phyloP scores from a whole-genome alignment of 2,329 filamentous ascomycete species.

The Coleophoma eucalyptorum region DNA sequence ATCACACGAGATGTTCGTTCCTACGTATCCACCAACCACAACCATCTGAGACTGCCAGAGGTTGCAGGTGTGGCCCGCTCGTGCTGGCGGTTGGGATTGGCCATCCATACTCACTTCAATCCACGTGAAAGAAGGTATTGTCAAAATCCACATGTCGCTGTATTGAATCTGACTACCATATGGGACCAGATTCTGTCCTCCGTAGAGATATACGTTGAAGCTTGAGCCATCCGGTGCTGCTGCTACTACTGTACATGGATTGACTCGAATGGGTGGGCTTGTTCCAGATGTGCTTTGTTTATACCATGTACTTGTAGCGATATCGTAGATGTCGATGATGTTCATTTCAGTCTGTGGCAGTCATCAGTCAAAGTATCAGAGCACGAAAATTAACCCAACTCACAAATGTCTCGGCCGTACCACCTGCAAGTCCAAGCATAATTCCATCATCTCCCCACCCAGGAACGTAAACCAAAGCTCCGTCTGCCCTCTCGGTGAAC shows the following conservation, averaged over 20 bases:
- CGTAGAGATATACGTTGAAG: conserved; percentile 76
- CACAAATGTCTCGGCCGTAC: conserved; percentile 66
- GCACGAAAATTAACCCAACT: conserved; percentile 17
- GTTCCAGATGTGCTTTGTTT: conserved; percentile 66
- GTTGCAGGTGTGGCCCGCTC: conserved; percentile 67
- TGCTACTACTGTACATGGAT: conserved; percentile 67
- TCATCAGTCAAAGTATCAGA: conserved; percentile 21
- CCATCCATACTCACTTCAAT: conserved; percentile 55
- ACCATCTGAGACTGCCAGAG: conserved; percentile 69
- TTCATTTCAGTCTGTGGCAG: conserved; percentile 54
- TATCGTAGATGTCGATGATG: conserved; percentile 73
- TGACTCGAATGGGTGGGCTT: conserved; percentile 62
- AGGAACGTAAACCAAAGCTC: conserved; percentile 68
- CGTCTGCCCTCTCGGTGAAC: conserved; percentile 72
- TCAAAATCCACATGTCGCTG: conserved; percentile 72
- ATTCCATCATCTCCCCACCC: conserved; percentile 70
- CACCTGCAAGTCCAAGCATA: conserved; percentile 68
- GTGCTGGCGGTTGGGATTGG: conserved; percentile 52
- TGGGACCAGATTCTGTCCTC: conserved; percentile 69
- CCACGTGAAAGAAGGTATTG: conserved; percentile 71
- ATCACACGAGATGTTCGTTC: conserved; percentile 58
- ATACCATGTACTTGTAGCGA: conserved; percentile 68
- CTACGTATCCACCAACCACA: conserved; percentile 66
- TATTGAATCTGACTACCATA: conserved; percentile 55
- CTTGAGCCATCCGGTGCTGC: conserved; percentile 68